Percentiles rank a stretch among this genome's conserved stretches.
Evolutionary conservation across 805 yeast genomes (phyloP).

Genomic region (Schwanniomyces sp.): DNA sequence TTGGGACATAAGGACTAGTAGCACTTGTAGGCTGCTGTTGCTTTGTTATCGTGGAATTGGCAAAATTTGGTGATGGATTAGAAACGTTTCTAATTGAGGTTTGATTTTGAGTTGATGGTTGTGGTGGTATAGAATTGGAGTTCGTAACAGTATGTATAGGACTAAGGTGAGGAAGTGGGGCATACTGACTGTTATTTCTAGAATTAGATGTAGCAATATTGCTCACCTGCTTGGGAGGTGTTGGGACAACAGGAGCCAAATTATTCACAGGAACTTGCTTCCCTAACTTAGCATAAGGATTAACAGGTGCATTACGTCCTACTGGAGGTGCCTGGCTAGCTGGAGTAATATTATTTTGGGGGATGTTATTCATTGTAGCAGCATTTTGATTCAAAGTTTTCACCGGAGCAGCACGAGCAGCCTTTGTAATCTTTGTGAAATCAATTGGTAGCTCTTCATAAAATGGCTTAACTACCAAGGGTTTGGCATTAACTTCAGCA

Average conservation of each 20-base stretch:
- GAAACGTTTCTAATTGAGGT: conserved; percentile 1
- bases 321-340: conserved; percentile 17
- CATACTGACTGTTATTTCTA: not conserved
- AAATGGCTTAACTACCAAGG: conserved; percentile 37
- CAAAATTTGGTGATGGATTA: conserved; percentile 7
- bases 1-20: conserved; percentile 43
- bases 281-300: conserved; percentile 28
- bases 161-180: not conserved
- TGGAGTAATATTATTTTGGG: conserved; percentile 2
- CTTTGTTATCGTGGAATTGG: conserved; percentile 25
- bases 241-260: conserved; percentile 6
- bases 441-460: conserved; percentile 58
- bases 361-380: conserved; percentile 6
- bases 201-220: not conserved
- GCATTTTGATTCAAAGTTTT: conserved; percentile 5
- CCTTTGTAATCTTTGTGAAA: conserved; percentile 25
- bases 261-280: conserved; percentile 4
- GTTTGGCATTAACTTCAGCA: not conserved
- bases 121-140: not conserved
- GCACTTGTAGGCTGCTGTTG: conserved; percentile 18
- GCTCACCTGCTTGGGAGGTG: conserved; percentile 1
- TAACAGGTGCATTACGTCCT: conserved; percentile 22
- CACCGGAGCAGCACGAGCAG: conserved; percentile 30
- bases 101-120: not conserved
- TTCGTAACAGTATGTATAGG: not conserved